Percentiles rank a stretch among this genome's conserved stretches.
These are phyloP conservation scores for Bonia amplexicaulis DNA, from an alignment of 176 grass and related monocot genomes.

Conservation along the genomic window DNA sequence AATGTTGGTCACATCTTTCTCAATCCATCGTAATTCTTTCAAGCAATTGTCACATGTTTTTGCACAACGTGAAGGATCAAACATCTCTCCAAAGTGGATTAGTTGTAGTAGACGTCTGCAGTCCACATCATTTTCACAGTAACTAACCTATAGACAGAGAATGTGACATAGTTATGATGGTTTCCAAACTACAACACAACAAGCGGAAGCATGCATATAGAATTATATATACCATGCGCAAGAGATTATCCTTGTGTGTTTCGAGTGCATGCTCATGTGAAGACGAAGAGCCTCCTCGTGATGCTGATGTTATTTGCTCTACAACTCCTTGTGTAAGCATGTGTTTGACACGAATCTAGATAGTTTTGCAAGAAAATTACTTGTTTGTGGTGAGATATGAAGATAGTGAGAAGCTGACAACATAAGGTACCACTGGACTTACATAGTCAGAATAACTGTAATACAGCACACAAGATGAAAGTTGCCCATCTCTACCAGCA, in stretches of 20 bases:
- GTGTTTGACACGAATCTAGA: slow-evolving; percentile 71
- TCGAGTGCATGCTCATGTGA: slow-evolving; percentile 41
- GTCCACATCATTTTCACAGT: slow-evolving; percentile 89
- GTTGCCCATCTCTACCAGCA: slow-evolving; percentile 80
- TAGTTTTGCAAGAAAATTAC: slow-evolving; percentile 22
- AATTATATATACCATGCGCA: slow-evolving; percentile 70
- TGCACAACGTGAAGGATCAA: slow-evolving; percentile 54
- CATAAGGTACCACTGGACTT: slow-evolving; percentile 36
- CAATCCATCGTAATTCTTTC: slow-evolving; percentile 65
- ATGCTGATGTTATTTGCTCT: slow-evolving; percentile 47
- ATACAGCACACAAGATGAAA: slow-evolving; percentile 74
- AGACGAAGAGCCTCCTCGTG: slow-evolving; percentile 18
- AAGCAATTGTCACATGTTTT: slow-evolving; percentile 91
- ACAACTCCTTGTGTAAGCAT: slow-evolving; percentile 83
- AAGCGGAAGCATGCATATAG: neutral
- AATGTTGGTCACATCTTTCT: slow-evolving; percentile 76
- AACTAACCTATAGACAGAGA: slow-evolving; percentile 63
- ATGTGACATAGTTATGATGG: neutral
- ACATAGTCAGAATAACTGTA: slow-evolving; percentile 97
- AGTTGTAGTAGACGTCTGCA: slow-evolving; percentile 88
- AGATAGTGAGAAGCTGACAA: slow-evolving; percentile 3
- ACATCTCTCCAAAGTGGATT: slow-evolving; percentile 89
- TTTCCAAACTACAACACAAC: slow-evolving; percentile 2
- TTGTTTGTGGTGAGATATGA: slow-evolving; percentile 20
- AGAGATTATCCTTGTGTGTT: slow-evolving; percentile 87